Conservation (phyloP, 192 early-diverging fungal genomes). For the Entrophospora sp. region DNA sequence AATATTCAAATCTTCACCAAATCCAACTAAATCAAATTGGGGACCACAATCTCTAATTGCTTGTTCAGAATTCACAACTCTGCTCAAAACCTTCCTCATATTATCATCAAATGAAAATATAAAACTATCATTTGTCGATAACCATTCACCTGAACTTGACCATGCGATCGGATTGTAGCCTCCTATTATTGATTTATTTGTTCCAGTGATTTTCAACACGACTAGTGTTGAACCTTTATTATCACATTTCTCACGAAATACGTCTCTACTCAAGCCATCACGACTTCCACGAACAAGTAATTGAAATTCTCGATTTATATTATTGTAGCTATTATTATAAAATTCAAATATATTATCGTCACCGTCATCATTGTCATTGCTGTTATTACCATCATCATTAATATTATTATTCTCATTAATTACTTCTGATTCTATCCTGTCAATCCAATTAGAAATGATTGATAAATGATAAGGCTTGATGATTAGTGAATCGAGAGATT, state of each 20-base stretch:
- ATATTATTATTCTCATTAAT: no score
- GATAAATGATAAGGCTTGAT: background rate
- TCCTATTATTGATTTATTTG: background rate
- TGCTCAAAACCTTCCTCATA: background rate
- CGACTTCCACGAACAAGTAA: background rate
- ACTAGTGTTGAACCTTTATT: background rate
- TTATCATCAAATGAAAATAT: background rate
- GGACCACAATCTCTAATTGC: background rate
- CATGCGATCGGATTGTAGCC: background rate
- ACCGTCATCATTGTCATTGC: no score
- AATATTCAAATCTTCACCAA: slow-evolving; percentile 5
- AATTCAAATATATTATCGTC: background rate
- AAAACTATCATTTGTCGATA: background rate
- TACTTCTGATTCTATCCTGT: background rate
- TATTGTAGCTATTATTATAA: background rate
- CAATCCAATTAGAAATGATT: slow-evolving; percentile 2
- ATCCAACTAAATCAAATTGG: background rate
- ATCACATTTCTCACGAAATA: background rate
- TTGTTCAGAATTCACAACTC: background rate
- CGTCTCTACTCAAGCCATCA: background rate
- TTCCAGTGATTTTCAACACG: background rate
- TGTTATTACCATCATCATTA: no score
- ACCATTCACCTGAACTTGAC: background rate
- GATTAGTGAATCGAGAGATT: background rate
- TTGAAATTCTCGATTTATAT: no score